phyloP scores from a whole-genome alignment of 345 rosid genomes.

The Brassica juncea region DNA sequence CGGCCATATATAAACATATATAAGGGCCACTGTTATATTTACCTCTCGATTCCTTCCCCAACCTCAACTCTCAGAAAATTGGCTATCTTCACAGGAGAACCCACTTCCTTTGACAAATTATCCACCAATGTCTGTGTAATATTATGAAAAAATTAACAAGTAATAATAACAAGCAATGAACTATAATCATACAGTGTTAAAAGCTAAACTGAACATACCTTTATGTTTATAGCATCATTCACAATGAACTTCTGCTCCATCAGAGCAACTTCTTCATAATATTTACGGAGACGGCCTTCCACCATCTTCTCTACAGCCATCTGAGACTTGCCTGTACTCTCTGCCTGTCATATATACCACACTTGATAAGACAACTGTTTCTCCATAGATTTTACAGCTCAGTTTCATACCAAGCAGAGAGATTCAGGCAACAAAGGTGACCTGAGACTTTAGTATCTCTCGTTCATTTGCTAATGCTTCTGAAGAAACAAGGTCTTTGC shows the following conservation, averaged over 20 bases:
- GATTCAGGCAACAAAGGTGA: constrained; percentile 28
- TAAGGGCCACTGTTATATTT: neutral
- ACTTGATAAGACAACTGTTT: neutral
- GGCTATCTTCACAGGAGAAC: constrained; percentile 74
- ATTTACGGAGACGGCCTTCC: constrained; percentile 92
- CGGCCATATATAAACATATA: neutral
- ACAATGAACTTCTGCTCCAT: constrained; percentile 82
- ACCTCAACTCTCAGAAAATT: constrained; percentile 90
- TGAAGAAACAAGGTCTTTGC: constrained; percentile 68
- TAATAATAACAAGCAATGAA: neutral
- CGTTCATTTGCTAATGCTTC: constrained; percentile 82
- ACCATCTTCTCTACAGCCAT: constrained; percentile 92
- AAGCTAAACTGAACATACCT: constrained; percentile 48
- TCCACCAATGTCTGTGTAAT: constrained; percentile 57
- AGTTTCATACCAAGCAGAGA: neutral
- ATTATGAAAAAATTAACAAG: neutral
- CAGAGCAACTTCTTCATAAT: constrained; percentile 86
- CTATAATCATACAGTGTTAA: too few relatives aligned
- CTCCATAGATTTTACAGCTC: neutral
- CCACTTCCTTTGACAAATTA: constrained; percentile 76
- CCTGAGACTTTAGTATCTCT: constrained; percentile 92
- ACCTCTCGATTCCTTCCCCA: constrained; percentile 97
- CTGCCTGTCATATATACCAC: constrained; percentile 65
- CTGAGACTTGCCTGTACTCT: constrained; percentile 71
- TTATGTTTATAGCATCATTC: constrained; percentile 64